A percentile compares a stretch with the other conserved stretches of the same genome.
Evolutionary conservation across 164 flowering plant species (phyloP).

Genomic region (Brasenia schreberi): DNA sequence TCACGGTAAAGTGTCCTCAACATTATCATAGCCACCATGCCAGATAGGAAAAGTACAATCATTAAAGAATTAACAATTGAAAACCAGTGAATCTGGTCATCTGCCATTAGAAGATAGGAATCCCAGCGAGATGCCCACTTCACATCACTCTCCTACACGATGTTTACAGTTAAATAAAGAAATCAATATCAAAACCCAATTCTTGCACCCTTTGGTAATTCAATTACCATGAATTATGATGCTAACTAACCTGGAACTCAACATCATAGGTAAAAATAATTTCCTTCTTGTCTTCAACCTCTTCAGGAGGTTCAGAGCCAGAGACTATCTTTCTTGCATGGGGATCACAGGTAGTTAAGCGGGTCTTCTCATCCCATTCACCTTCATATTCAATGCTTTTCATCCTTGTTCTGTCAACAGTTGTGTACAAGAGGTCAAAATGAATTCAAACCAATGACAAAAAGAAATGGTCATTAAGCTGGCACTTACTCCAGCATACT

Average conservation of each 20-base stretch:
- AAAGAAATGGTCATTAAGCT: neutral
- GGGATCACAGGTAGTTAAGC: slow-evolving; percentile 74
- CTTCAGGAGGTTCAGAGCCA: slow-evolving; percentile 73
- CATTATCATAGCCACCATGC: neutral
- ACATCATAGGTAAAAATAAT: slow-evolving; percentile 72
- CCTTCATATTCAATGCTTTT: slow-evolving; percentile 80
- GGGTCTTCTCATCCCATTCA: slow-evolving; percentile 52
- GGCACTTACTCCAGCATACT: slow-evolving; percentile 48
- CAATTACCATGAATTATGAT: too few relatives aligned
- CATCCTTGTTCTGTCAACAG: slow-evolving; percentile 51
- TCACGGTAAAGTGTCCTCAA: slow-evolving; percentile 5
- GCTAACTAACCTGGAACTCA: slow-evolving; percentile 33
- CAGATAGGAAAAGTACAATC: slow-evolving; percentile 3
- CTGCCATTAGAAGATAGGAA: slow-evolving; percentile 4
- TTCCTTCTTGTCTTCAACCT: slow-evolving; percentile 56
- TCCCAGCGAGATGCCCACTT: slow-evolving; percentile 9
- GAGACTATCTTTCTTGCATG: slow-evolving; percentile 58
- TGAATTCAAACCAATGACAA: neutral
- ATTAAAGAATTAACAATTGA: slow-evolving; percentile 5
- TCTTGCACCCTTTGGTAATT: too few relatives aligned
- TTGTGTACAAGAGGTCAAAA: too few relatives aligned
- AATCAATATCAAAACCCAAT: neutral
- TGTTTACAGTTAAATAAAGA: neutral
- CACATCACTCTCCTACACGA: slow-evolving; percentile 3
- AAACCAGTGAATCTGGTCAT: slow-evolving; percentile 8